Percentiles rank a stretch among this genome's conserved stretches.
phyloP scores from a whole-genome alignment of 1,284 basidiomycete genomes.

The Thecaphora thlaspeos region DNA sequence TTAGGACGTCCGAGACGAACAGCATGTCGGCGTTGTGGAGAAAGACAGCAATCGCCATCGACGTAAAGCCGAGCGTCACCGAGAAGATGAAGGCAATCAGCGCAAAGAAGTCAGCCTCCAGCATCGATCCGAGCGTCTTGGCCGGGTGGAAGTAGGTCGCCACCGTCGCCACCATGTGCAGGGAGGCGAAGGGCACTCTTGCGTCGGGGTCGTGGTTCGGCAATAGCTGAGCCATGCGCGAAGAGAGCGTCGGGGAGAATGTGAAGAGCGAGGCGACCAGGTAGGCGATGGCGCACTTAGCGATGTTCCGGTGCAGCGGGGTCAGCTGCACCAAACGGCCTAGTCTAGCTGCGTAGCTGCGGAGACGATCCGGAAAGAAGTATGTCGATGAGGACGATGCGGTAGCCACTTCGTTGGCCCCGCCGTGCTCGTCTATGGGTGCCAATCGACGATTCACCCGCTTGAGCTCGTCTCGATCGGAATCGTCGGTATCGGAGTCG shows the following conservation, averaged over 20 bases:
- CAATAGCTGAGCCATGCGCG: slow-evolving; percentile 39
- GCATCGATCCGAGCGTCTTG: slow-evolving; percentile 84
- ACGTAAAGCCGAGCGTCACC: slow-evolving; percentile 71
- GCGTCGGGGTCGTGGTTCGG: slow-evolving; percentile 46
- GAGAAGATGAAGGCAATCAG: slow-evolving; percentile 72
- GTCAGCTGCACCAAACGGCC: slow-evolving; percentile 10
- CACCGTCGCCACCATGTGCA: slow-evolving; percentile 90
- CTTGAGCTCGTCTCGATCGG: too few species aligned
- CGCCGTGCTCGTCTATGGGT: too few species aligned
- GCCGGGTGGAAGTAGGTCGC: slow-evolving; percentile 63
- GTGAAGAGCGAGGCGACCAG: slow-evolving; percentile 88
- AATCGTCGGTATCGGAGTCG: neutral
- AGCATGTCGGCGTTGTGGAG: slow-evolving; percentile 62
- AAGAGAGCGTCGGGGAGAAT: slow-evolving; percentile 67
- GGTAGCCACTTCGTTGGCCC: too few species aligned
- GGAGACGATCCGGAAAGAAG: neutral
- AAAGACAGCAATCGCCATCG: slow-evolving; percentile 62
- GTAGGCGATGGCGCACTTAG: slow-evolving; percentile 90
- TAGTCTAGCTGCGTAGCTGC: neutral
- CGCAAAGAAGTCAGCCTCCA: slow-evolving; percentile 80
- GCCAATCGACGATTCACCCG: too few species aligned
- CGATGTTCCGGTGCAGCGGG: slow-evolving; percentile 68
- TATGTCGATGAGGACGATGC: too few species aligned
- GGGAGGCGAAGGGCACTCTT: slow-evolving; percentile 61
- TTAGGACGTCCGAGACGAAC: slow-evolving; percentile 50